Conservation (phyloP, 2,329 filamentous ascomycete genomes). For the Stagonosporopsis vannaccii region DNA sequence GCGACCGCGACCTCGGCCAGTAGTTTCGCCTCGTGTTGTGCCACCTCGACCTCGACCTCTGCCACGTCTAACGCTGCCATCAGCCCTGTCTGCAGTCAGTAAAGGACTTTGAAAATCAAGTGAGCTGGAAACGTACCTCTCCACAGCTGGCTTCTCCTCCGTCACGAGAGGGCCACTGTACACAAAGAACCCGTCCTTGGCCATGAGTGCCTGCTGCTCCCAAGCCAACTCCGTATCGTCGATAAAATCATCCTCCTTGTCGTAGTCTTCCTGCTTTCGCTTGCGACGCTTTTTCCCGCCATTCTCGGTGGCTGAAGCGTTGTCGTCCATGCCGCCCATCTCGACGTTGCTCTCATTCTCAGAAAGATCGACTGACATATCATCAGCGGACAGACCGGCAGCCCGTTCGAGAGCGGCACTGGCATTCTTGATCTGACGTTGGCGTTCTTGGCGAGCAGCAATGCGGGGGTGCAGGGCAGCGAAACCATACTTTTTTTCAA, state of each 20-base stretch:
- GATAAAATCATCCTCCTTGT: slow-evolving; percentile 72
- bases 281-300: slow-evolving; percentile 77
- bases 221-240: slow-evolving; percentile 95
- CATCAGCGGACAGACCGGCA: slow-evolving; percentile 74
- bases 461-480: slow-evolving; percentile 90
- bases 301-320: slow-evolving; percentile 52
- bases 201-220: slow-evolving; percentile 94
- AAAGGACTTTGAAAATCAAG: not conserved
- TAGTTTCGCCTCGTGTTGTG: slow-evolving; percentile 52
- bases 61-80: slow-evolving; percentile 75
- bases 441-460: slow-evolving; percentile 85
- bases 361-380: slow-evolving; percentile 81
- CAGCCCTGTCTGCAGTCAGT: slow-evolving; percentile 62
- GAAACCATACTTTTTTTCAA: slow-evolving; percentile 93
- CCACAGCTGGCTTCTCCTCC: slow-evolving; percentile 77
- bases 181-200: slow-evolving; percentile 96
- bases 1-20: slow-evolving; percentile 54
- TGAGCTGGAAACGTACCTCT: slow-evolving; percentile 59
- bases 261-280: slow-evolving; percentile 74
- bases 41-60: slow-evolving; percentile 64
- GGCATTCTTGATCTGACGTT: slow-evolving; percentile 86
- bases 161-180: slow-evolving; percentile 92
- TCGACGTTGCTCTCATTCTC: slow-evolving; percentile 84
- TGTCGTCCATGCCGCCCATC: slow-evolving; percentile 70
- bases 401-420: slow-evolving; percentile 83